Evolutionary conservation across 169 alveolate species (phyloP).

Genomic region (Plasmodium falciparum): DNA sequence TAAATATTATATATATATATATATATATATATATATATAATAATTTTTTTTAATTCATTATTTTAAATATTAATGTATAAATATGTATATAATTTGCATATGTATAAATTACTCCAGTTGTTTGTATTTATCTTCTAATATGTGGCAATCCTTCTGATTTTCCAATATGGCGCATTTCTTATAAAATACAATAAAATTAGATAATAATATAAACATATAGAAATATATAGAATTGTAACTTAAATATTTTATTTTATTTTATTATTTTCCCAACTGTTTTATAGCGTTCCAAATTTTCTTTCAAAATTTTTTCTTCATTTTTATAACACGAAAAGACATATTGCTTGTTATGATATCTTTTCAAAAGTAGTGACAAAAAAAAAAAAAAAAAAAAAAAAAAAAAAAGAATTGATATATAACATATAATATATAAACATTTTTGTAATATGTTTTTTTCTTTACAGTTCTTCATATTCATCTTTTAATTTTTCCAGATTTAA

Average conservation of each 20-base stretch:
- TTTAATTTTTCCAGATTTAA: not conserved
- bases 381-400: not conserved
- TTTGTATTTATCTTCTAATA: slow-evolving; percentile 56
- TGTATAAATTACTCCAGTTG: slow-evolving; percentile 24
- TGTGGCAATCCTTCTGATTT: slow-evolving; percentile 19
- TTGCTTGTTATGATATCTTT: slow-evolving; percentile 22
- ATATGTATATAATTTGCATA: not conserved
- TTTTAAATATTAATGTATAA: not conserved
- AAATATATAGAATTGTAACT: slow-evolving; percentile 2
- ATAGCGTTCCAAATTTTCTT: slow-evolving; percentile 44
- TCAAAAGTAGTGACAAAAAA: not conserved
- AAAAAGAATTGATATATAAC: not conserved
- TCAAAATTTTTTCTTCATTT: slow-evolving; percentile 43
- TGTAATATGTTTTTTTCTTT: not conserved
- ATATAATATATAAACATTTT: not conserved
- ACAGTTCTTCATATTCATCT: slow-evolving; percentile 35
- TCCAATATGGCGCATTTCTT: slow-evolving; percentile 66
- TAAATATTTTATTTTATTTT: too few relatives aligned
- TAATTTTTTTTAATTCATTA: too few relatives aligned
- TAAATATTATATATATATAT: not conserved
- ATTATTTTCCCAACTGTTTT: slow-evolving; percentile 17
- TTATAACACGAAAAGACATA: slow-evolving; percentile 36
- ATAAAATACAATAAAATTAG: slow-evolving; percentile 3
- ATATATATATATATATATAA: not conserved
- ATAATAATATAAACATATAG: slow-evolving; percentile 24